A percentile compares a stretch with the other conserved stretches of the same genome.
Conservation (phyloP, 1,139 yeast genomes). For the Protomyces macrosporus region DNA sequence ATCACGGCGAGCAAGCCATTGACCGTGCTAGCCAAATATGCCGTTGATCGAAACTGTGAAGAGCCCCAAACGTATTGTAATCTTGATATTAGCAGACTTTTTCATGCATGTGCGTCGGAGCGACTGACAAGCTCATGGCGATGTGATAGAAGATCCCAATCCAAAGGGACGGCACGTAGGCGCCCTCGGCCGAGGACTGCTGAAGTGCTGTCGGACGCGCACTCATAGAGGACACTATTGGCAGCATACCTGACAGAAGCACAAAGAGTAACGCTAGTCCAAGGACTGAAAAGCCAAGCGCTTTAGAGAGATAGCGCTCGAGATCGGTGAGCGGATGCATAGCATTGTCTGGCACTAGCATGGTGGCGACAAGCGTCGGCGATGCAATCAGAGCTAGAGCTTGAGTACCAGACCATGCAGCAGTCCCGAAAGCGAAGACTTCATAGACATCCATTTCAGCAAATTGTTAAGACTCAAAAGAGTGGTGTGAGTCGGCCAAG, state of each 20-base stretch:
- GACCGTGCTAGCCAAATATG: not conserved
- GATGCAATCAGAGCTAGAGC: constrained; percentile 6
- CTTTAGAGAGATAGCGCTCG: constrained; percentile 14
- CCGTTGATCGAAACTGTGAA: constrained; percentile 9
- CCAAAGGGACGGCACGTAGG: constrained; percentile 17
- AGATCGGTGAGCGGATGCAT: constrained; percentile 7
- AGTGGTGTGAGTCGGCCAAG: not conserved
- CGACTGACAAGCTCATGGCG: constrained; percentile 1
- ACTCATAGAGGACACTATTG: constrained; percentile 10
- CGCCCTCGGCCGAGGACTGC: not conserved
- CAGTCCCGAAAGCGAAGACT: constrained; percentile 18
- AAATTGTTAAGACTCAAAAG: not conserved
- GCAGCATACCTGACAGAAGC: constrained; percentile 17
- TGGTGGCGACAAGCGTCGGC: constrained; percentile 18
- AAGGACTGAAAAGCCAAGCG: constrained; percentile 11
- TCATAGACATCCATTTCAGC: constrained; percentile 15
- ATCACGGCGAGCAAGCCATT: constrained; percentile 9
- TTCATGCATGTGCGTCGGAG: not conserved
- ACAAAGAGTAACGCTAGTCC: constrained; percentile 1
- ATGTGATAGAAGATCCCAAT: constrained; percentile 14
- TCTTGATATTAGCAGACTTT: not conserved
- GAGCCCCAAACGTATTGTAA: constrained; percentile 5
- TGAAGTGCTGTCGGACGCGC: not conserved
- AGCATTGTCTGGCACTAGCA: not conserved
- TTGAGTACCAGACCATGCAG: constrained; percentile 9